phyloP scores from a whole-genome alignment of 2,329 filamentous ascomycete genomes.

The Nannizziopsis arthrosporioides region DNA sequence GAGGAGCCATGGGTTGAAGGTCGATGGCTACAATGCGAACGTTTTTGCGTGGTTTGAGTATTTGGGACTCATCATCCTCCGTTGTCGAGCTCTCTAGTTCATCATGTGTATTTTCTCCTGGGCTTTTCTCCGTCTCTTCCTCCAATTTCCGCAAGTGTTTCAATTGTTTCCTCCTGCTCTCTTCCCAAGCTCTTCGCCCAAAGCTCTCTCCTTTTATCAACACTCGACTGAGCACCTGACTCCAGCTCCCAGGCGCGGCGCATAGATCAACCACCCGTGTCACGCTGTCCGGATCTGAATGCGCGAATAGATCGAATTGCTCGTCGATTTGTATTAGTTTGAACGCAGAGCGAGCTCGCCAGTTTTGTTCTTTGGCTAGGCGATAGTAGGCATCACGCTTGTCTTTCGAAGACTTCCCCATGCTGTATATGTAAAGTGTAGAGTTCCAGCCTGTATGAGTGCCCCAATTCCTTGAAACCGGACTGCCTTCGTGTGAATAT shows the following conservation, averaged over 20 bases:
- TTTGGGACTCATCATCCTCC: slow-evolving; percentile 19
- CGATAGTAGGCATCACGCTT: slow-evolving; percentile 97
- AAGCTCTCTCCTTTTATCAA: slow-evolving; percentile 90
- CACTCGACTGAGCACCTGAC: slow-evolving; percentile 85
- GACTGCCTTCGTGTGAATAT: background rate
- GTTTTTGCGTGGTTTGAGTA: slow-evolving; percentile 47
- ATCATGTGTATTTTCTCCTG: slow-evolving; percentile 15
- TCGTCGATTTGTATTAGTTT: slow-evolving; percentile 92
- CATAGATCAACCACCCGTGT: slow-evolving; percentile 91
- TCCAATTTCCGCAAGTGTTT: slow-evolving; percentile 20
- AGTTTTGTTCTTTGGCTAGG: slow-evolving; percentile 96
- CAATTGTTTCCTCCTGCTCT: slow-evolving; percentile 57
- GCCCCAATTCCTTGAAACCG: no score
- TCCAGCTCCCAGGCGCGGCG: slow-evolving; percentile 93
- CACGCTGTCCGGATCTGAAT: slow-evolving; percentile 51
- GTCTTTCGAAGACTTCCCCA: slow-evolving; percentile 98
- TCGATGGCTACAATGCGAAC: slow-evolving; percentile 96
- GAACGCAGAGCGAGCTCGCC: slow-evolving; percentile 91
- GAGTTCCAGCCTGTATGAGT: no score
- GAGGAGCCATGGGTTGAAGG: slow-evolving; percentile 84
- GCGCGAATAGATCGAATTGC: slow-evolving; percentile 87
- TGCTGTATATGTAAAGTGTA: no score
- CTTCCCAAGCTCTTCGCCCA: slow-evolving; percentile 73
- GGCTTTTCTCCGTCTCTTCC: slow-evolving; percentile 20
- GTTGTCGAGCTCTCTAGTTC: slow-evolving; percentile 20